These are phyloP conservation scores for Diaporthe sp. DNA, from an alignment of 2,329 filamentous ascomycete species.

Conservation along the genomic window DNA sequence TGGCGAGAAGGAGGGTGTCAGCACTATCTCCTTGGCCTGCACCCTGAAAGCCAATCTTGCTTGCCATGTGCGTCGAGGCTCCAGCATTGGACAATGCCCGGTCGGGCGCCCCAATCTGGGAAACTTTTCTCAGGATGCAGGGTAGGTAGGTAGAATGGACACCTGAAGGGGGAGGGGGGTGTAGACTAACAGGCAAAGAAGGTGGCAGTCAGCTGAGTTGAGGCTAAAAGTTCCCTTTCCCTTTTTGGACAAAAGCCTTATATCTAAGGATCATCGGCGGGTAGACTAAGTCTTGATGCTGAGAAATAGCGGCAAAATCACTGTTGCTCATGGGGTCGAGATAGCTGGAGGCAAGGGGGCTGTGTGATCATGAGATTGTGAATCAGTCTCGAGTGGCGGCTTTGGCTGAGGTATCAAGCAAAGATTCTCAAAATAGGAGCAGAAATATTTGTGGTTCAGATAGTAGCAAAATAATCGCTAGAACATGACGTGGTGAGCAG, in stretches of 20 bases:
- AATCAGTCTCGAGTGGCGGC: neutral
- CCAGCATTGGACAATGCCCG: neutral
- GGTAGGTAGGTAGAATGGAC: too few species aligned
- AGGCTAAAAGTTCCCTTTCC: neutral
- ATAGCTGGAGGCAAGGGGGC: neutral
- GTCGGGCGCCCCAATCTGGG: neutral
- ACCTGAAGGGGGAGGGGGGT: neutral
- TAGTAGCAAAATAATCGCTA: neutral
- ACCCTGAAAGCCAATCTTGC: neutral
- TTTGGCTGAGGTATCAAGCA: too few species aligned
- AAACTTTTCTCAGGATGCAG: neutral
- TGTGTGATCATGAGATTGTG: neutral
- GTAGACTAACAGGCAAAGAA: neutral
- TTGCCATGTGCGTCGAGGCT: neutral
- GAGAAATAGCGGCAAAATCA: conserved; percentile 12
- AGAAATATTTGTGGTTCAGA: neutral
- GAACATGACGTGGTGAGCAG: neutral
- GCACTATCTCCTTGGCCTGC: neutral
- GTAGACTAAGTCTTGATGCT: neutral
- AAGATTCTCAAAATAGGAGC: neutral
- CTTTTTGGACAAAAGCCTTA: neutral
- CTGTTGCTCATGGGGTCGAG: neutral
- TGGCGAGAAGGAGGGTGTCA: conserved; percentile 8
- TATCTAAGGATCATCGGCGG: neutral
- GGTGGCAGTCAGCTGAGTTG: conserved; percentile 20